A percentile compares a stretch with the other conserved stretches of the same genome.
Conservation (phyloP, 495 filamentous ascomycete species). For the Penicillium cataractarum region DNA sequence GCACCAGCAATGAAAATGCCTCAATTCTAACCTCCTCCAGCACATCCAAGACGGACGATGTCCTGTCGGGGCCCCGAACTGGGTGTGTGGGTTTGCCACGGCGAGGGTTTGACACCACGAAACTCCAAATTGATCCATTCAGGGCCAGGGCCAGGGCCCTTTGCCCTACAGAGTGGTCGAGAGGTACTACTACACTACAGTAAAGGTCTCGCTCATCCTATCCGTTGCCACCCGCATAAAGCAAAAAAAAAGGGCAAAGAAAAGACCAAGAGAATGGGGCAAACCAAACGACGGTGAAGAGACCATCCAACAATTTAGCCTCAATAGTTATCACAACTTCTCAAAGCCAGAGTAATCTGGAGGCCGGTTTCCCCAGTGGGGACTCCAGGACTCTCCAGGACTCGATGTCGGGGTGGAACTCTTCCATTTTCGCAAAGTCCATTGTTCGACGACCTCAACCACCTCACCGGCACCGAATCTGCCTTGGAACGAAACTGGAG, state of each 20-base stretch:
- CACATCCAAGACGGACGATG: not conserved
- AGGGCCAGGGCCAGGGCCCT: not conserved
- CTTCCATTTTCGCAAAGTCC: not conserved
- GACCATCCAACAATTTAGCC: not conserved
- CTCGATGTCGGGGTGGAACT: conserved; percentile 1
- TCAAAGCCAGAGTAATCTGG: conserved; percentile 16
- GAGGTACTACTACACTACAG: too few relatives aligned
- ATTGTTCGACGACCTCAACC: not conserved
- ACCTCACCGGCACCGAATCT: conserved; percentile 23
- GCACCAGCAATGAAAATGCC: conserved; percentile 30
- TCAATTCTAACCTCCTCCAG: conserved; percentile 18
- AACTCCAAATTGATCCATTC: not conserved
- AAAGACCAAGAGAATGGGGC: not conserved
- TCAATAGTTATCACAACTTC: not conserved
- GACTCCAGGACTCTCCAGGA: conserved; percentile 9
- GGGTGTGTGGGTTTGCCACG: conserved; percentile 8
- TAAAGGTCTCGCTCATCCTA: too few relatives aligned
- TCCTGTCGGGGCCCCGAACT: conserved; percentile 1
- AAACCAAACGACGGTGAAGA: conserved; percentile 1
- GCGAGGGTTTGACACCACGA: conserved; percentile 8
- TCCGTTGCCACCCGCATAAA: conserved; percentile 19
- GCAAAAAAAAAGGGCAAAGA: not conserved
- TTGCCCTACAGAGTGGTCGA: not conserved
- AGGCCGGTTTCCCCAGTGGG: conserved; percentile 14
- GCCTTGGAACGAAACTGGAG: conserved; percentile 5